phyloP scores from a whole-genome alignment of 2,329 filamentous ascomycete species.

The Graphiopsis chlorocephala region DNA sequence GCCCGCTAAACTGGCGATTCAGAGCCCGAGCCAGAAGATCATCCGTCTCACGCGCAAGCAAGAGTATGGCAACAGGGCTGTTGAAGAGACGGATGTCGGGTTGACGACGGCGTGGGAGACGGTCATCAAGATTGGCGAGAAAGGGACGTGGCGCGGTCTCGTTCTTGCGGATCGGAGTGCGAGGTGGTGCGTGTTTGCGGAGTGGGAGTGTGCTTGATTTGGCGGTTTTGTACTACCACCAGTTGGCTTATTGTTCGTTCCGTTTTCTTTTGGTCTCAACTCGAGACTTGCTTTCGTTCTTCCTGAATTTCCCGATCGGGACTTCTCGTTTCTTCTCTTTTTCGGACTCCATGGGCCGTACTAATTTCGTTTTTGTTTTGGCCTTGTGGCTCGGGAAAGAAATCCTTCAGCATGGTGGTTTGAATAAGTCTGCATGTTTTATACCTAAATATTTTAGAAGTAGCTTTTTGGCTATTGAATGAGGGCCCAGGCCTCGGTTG shows the following conservation, averaged over 20 bases:
- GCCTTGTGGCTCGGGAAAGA: not conserved
- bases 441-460: not conserved
- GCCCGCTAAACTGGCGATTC: conserved; percentile 91
- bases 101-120: conserved; percentile 83
- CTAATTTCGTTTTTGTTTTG: not conserved
- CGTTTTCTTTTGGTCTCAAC: not conserved
- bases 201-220: conserved; percentile 67
- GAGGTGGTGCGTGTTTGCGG: conserved; percentile 87
- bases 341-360: not conserved
- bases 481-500: not conserved
- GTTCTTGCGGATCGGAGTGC: conserved; percentile 81
- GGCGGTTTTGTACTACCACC: not conserved
- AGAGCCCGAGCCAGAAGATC: conserved; percentile 92
- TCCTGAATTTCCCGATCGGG: not conserved
- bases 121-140: conserved; percentile 84
- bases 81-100: conserved; percentile 52
- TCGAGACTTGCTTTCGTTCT: not conserved
- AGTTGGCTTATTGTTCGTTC: not conserved
- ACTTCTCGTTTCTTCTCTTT: not conserved
- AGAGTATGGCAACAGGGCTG: conserved; percentile 56
- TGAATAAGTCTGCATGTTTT: not conserved
- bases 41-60: conserved; percentile 75
- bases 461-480: not conserved
- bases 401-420: not conserved
- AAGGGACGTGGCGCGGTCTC: conserved; percentile 75